Percentiles rank a stretch among this genome's conserved stretches.
These are phyloP conservation scores for Vigna hirtella DNA, from an alignment of 306 rosid species.

Conservation along the genomic window DNA sequence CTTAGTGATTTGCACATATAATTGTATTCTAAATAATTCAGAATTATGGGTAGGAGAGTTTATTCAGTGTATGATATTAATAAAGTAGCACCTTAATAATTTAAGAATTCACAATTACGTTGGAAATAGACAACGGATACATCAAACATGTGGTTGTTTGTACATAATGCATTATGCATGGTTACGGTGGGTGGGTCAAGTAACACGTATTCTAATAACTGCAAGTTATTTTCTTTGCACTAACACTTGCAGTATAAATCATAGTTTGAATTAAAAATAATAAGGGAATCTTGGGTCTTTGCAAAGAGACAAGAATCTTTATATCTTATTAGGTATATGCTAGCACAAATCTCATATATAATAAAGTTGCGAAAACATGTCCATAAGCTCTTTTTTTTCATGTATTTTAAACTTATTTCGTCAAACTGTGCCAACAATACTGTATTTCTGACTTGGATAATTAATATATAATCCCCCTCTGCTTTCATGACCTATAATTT, in stretches of 20 bases:
- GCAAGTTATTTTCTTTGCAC: slow-evolving; percentile 18
- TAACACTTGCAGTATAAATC: slow-evolving; percentile 14
- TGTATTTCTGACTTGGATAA: slow-evolving; percentile 38
- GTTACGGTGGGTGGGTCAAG: slow-evolving; percentile 23
- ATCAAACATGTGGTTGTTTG: slow-evolving; percentile 15
- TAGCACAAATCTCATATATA: slow-evolving; percentile 24
- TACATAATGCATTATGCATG: not conserved
- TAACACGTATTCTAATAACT: slow-evolving; percentile 10
- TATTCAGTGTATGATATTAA: not conserved
- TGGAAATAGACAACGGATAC: slow-evolving; percentile 29
- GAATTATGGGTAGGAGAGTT: not conserved
- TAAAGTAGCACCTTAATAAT: not conserved
- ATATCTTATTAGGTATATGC: slow-evolving; percentile 40
- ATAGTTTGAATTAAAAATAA: slow-evolving; percentile 4
- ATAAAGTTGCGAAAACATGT: slow-evolving; percentile 2
- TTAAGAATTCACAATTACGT: slow-evolving; percentile 20
- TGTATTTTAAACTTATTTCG: not conserved
- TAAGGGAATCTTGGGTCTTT: slow-evolving; percentile 43
- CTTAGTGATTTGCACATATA: slow-evolving; percentile 3
- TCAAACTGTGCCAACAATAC: slow-evolving; percentile 9
- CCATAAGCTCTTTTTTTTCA: not conserved
- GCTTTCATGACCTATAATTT: slow-evolving; percentile 32
- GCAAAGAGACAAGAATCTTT: slow-evolving; percentile 45
- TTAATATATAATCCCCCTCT: not conserved
- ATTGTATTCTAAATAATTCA: not conserved